Conservation (phyloP, 2,329 filamentous ascomycete species). For the Pseudocercospora pini-densiflorae region DNA sequence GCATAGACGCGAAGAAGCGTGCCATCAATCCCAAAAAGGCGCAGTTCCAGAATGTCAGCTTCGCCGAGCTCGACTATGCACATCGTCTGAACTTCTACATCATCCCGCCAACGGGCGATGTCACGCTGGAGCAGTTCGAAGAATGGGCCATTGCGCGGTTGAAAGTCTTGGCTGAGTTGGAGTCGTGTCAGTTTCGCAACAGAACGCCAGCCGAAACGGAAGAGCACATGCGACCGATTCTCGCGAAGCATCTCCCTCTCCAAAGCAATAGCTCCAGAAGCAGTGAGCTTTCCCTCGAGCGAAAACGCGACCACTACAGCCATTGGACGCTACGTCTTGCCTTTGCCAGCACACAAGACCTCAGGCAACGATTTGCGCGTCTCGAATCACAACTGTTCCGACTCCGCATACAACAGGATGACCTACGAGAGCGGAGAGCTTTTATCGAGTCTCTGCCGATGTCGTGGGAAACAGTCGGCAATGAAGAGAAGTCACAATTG, state of each 20-base stretch:
- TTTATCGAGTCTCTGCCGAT: conserved; percentile 81
- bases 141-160: conserved; percentile 97
- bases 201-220: conserved; percentile 80
- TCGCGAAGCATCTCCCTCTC: conserved; percentile 85
- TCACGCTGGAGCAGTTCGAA: conserved; percentile 96
- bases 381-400: conserved; percentile 90
- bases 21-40: conserved; percentile 75
- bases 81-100: conserved; percentile 92
- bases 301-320: conserved; percentile 95
- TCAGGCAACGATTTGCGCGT: conserved; percentile 81
- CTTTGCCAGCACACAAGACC: conserved; percentile 88
- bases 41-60: conserved; percentile 79
- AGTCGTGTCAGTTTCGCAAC: conserved; percentile 95
- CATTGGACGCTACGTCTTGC: conserved; percentile 96
- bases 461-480: conserved; percentile 80
- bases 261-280: conserved; percentile 71
- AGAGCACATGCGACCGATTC: conserved; percentile 79
- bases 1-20: conserved; percentile 72
- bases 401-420: conserved; percentile 78
- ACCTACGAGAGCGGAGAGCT: conserved; percentile 69
- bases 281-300: conserved; percentile 67
- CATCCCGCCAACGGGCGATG: conserved; percentile 85
- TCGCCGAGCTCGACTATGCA: conserved; percentile 78
- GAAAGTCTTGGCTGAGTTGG: conserved; percentile 84
- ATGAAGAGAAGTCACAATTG: conserved; percentile 76